A percentile compares a stretch with the other conserved stretches of the same genome.
Conservation (phyloP, 2,329 filamentous ascomycete genomes). For the Fusarium armeniacum region DNA sequence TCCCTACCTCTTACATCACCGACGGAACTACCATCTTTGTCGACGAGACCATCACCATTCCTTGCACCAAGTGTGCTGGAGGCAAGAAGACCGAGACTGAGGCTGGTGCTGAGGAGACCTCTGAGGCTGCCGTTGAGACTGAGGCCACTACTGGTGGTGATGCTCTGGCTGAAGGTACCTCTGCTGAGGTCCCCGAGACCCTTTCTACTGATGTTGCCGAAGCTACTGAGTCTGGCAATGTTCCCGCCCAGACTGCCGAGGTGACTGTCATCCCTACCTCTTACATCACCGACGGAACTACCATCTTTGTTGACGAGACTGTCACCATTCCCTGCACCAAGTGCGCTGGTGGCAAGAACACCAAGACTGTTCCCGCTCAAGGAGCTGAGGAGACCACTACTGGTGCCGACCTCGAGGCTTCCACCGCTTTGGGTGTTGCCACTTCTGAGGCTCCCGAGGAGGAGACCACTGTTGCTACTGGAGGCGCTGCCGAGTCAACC, state of each 20-base stretch:
- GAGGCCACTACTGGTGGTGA: slow-evolving; percentile 29
- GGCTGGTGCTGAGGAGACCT: slow-evolving; percentile 21
- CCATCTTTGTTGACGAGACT: slow-evolving; percentile 40
- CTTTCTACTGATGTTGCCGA: slow-evolving; percentile 15
- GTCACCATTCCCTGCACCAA: slow-evolving; percentile 42
- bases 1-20: slow-evolving; percentile 41
- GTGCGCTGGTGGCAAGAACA: slow-evolving; percentile 34
- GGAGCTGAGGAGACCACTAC: slow-evolving; percentile 29
- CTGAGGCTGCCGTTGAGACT: slow-evolving; percentile 13
- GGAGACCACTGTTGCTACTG: slow-evolving; percentile 20
- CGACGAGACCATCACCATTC: slow-evolving; percentile 40
- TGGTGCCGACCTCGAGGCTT: slow-evolving; percentile 26
- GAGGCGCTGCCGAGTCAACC: slow-evolving; percentile 20
- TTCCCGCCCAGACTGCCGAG: slow-evolving; percentile 35
- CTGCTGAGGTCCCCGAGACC: slow-evolving; percentile 9
- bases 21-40: slow-evolving; percentile 39
- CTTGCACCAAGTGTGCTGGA: slow-evolving; percentile 39
- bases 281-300: slow-evolving; percentile 39
- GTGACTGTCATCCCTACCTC: slow-evolving; percentile 41
- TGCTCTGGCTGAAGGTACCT: slow-evolving; percentile 22
- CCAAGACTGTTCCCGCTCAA: slow-evolving; percentile 18
- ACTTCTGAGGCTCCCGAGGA: slow-evolving; percentile 29
- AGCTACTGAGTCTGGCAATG: slow-evolving; percentile 16
- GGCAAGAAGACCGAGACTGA: slow-evolving; percentile 20
- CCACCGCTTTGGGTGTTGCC: slow-evolving; percentile 29